Percentiles rank a stretch among this genome's conserved stretches.
These are phyloP conservation scores for Sporothrix pallida DNA, from an alignment of 2,329 filamentous ascomycete genomes.

Conservation along the genomic window DNA sequence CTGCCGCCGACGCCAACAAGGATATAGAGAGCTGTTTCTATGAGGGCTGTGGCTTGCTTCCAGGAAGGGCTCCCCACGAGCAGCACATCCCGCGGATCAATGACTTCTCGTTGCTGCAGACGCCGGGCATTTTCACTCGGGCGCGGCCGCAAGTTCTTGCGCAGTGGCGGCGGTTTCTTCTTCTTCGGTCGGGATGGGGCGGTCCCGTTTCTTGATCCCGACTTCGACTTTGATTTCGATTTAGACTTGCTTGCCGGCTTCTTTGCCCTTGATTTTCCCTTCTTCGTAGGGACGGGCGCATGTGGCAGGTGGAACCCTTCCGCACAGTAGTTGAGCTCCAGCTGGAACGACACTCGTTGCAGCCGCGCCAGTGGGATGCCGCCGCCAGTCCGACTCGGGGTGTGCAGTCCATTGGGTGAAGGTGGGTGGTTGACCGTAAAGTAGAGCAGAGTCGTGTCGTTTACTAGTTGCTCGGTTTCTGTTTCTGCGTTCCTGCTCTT, in stretches of 20 bases:
- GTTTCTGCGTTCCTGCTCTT: not conserved
- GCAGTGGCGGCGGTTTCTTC: not conserved
- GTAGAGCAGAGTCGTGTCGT: not conserved
- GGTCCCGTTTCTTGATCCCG: not conserved
- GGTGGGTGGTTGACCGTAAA: constrained; percentile 33
- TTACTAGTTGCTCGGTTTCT: too few species aligned
- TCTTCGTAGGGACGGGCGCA: not conserved
- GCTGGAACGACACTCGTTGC: constrained; percentile 32
- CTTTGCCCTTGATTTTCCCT: not conserved
- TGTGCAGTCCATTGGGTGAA: constrained; percentile 32
- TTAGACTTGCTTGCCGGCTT: not conserved
- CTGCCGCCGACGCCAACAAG: constrained; percentile 18
- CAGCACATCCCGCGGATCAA: not conserved
- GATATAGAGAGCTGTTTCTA: constrained; percentile 27
- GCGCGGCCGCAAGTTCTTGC: not conserved
- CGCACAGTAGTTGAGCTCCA: constrained; percentile 17
- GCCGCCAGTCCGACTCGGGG: not conserved
- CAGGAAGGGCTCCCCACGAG: not conserved
- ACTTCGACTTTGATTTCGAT: not conserved
- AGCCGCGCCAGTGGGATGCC: constrained; percentile 36
- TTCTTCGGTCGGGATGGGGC: not conserved
- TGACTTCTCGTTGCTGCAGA: not conserved
- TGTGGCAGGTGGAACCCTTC: not conserved
- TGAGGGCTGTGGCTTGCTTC: not conserved
- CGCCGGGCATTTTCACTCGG: not conserved